Conservation (phyloP, 208 protist genomes). For the Angomonas ambiguus region DNA sequence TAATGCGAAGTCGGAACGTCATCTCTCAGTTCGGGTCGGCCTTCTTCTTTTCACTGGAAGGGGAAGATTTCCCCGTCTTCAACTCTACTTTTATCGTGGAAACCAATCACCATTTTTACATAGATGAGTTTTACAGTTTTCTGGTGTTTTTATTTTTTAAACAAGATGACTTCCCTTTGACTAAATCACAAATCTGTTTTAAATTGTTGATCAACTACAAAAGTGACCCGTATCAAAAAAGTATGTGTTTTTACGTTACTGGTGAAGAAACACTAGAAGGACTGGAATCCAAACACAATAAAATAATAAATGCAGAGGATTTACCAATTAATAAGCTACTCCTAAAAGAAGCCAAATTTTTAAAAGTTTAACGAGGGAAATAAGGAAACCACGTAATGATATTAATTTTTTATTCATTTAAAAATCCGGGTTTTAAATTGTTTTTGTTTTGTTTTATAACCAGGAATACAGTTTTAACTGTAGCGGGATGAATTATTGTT, state of each 20-base stretch:
- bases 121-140: too few relatives aligned
- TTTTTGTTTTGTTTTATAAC: neutral
- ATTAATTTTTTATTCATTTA: too few relatives aligned
- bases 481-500: neutral
- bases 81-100: too few relatives aligned
- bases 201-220: neutral
- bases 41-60: too few relatives aligned
- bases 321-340: too few relatives aligned
- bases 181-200: slow-evolving; percentile 19
- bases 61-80: too few relatives aligned
- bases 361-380: too few relatives aligned
- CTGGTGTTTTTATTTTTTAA: neutral
- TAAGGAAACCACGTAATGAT: too few relatives aligned
- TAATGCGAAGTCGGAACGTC: slow-evolving; percentile 28
- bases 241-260: neutral
- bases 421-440: neutral
- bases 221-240: neutral
- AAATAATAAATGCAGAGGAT: too few relatives aligned
- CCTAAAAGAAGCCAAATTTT: too few relatives aligned
- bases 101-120: too few relatives aligned
- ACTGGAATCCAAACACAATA: neutral
- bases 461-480: neutral
- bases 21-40: slow-evolving; percentile 18
- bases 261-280: neutral
- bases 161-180: neutral